These are phyloP conservation scores for Eimeria falciformis DNA, from an alignment of 169 alveolate species.

Conservation along the genomic window DNA sequence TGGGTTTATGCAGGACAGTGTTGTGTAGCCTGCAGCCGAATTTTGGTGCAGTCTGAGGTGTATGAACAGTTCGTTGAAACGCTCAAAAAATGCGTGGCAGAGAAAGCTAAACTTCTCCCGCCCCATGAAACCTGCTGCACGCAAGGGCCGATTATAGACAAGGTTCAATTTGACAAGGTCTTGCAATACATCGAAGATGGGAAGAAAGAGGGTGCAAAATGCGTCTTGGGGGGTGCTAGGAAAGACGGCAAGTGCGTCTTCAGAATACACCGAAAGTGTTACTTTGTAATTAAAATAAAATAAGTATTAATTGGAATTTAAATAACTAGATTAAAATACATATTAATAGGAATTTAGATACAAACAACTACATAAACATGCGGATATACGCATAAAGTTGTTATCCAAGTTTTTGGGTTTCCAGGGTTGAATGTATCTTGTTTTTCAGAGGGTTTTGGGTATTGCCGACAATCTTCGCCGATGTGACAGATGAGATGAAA, in stretches of 20 bases:
- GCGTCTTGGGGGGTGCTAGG: constrained; percentile 86
- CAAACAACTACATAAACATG: not conserved
- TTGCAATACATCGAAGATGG: constrained; percentile 85
- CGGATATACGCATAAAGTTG: too few species aligned
- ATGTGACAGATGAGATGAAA: constrained; percentile 88
- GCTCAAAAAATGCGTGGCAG: constrained; percentile 48
- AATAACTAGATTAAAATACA: too few species aligned
- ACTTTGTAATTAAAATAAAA: too few species aligned
- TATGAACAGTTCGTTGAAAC: constrained; percentile 86
- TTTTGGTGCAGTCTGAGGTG: constrained; percentile 87
- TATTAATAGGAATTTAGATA: too few species aligned
- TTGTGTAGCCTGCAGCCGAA: constrained; percentile 88
- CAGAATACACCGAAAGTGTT: not conserved
- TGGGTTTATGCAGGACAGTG: constrained; percentile 84
- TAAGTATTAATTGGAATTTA: too few species aligned
- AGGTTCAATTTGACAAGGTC: constrained; percentile 83
- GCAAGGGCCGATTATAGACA: constrained; percentile 89
- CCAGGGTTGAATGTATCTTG: not conserved
- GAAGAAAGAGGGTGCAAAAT: constrained; percentile 87
- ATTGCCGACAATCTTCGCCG: constrained; percentile 88
- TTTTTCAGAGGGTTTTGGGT: constrained; percentile 82
- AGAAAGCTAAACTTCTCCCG: constrained; percentile 80
- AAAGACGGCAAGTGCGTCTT: constrained; percentile 23
- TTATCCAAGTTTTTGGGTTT: too few species aligned
- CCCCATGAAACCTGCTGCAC: constrained; percentile 83